Conservation (phyloP, 106 monocot species). For the Acorus calamus region DNA sequence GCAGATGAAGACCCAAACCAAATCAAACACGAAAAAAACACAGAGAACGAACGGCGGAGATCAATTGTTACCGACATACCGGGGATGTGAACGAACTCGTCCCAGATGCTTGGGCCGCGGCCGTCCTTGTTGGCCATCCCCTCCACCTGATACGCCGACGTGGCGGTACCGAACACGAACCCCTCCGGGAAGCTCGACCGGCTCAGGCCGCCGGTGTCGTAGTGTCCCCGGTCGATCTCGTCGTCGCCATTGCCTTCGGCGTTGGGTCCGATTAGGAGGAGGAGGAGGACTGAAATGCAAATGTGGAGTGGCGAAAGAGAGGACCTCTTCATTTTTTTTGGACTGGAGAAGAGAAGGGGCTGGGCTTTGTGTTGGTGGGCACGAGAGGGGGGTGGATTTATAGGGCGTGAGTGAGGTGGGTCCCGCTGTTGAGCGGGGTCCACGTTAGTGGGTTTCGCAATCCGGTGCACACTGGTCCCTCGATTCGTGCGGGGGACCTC, state of each 20-base stretch:
- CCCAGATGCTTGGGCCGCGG: constrained; percentile 83
- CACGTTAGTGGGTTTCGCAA: too few relatives aligned
- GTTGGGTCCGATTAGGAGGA: constrained; percentile 8
- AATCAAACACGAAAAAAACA: not conserved
- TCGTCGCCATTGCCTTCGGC: not conserved
- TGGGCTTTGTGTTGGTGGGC: not conserved
- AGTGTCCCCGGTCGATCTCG: not conserved
- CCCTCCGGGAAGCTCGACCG: constrained; percentile 47
- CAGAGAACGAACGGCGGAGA: not conserved
- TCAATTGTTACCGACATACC: constrained; percentile 13
- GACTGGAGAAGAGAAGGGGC: not conserved
- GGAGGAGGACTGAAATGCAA: not conserved
- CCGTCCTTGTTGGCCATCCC: constrained; percentile 67
- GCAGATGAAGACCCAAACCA: not conserved
- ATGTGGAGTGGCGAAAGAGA: not conserved
- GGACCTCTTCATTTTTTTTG: not conserved
- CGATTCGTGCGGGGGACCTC: too few relatives aligned
- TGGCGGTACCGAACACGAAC: constrained; percentile 77
- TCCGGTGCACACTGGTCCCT: too few relatives aligned
- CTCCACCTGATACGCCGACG: constrained; percentile 88
- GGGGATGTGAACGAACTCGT: constrained; percentile 41
- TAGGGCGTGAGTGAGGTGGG: too few relatives aligned
- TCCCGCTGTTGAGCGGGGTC: too few relatives aligned
- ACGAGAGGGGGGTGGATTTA: too few relatives aligned
- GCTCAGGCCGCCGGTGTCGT: constrained; percentile 34